Evolutionary conservation across 371 early-diverging fungal species (phyloP), one percentile per base, ranked within the genome.

Genomic region (Rhizomucor miehei): DNA sequence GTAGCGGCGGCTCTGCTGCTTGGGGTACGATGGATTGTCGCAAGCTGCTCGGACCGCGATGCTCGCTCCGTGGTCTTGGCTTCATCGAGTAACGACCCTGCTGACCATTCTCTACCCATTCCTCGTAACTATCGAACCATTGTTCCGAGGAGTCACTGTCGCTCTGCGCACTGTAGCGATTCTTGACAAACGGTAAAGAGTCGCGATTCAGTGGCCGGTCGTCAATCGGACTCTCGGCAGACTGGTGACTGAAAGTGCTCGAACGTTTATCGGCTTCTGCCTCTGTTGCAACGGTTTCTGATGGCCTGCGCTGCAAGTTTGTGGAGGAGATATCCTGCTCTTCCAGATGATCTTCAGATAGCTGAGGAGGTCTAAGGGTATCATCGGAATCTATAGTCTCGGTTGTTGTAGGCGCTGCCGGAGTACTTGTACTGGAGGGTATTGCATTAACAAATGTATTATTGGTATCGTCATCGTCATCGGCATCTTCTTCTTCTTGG

Each of bases 91-190:
- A 24, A 17, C 48, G 48, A 14, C 52, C 52, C 6, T 54, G 21
- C 3, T 29, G 35, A 19, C 34, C 44, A 29, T 29, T 29, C 11
- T 54, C 54, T n/a, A 36, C 21, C 54, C 54, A 54, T 24, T 34
- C 45, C 25, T 54, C 54, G 9, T 44, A 54, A 5, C 54, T 54
- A 29, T 54, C 54, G 36, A 45, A 54, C 44, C 44, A 54, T 17
- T 44, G 44, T 13, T 54, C 54, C 3, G 39, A 24, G n/a, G n/a
- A n/a, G 12, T 41, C 41, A 9, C 20, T 25, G 17, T 52, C 52
- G 16, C 52, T 52, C 14, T 40, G 52, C 43, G 23, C 14, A 41
- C 52, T 52, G 24, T 29, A 3, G 12, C 48, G 48, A 1, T 48
- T 12, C 19, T 48, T 29, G 21, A 45, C 23, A 12, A 25, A 45